Evolutionary conservation across 2,329 filamentous ascomycete genomes (phyloP), one percentile per base, ranked within the genome.

Genomic region (Claviceps arundinis): DNA sequence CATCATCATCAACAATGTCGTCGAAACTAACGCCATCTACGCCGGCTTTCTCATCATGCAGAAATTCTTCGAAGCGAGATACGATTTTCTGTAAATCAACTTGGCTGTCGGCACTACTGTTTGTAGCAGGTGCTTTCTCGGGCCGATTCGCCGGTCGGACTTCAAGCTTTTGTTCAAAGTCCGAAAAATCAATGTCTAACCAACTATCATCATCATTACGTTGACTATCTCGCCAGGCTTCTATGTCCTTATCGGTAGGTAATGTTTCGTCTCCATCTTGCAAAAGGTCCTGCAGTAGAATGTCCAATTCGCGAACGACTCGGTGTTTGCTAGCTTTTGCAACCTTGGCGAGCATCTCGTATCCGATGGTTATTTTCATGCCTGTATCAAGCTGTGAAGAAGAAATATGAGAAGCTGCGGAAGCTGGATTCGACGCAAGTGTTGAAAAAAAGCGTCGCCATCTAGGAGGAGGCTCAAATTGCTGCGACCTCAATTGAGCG

Each of bases 61-160:
- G 68, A 60, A 98, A 97, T 13, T 85, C 75, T 62, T 96, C 89
- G 61, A 98, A 97, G n/a, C 89, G 81, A 47, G 87, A 85, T 0
- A 98, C 93, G 64, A 97, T 95, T 62, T 91, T 91, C 51, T 85
- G 83, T 22, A 98, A 72, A 63, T 95, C 85, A 4, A 82, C 81
- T 61, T 90, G 82, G 0, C 83, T 79, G 24, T 73, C 73, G 4
- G 77, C 71, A 62, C 89, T 82, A 1, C 84, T 85, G 61, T 87
- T 82, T 0, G 74, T 75, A n/a, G 60, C 54, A 13, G 46, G 60
- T 48, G 44, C 55, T 34, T 52, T 67, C 50, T 73, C 65, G 1
- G 70, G 64, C n/a, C 2, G 5, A 7, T 69, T 68, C 45, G 71
- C 24, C 30, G 58, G 58, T 47, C 69, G 72, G 0, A 77, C 76